Conservation (phyloP, 192 early-diverging fungal genomes). For the Endogone sp. region DNA sequence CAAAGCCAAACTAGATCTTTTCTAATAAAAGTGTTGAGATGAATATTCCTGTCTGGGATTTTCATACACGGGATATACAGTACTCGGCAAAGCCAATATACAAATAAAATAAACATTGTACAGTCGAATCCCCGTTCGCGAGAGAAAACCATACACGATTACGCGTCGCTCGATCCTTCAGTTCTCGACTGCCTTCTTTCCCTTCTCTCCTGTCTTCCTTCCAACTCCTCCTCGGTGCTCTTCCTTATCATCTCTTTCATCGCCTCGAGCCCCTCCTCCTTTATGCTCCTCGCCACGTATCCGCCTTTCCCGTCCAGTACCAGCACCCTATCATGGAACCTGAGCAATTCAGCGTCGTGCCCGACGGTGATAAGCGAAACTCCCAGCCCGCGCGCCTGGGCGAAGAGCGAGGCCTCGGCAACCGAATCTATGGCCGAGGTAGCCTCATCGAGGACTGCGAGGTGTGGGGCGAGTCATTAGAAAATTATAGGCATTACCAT, state of each 20-base stretch:
- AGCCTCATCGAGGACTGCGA: constrained; percentile 60
- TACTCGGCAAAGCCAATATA: too few species aligned
- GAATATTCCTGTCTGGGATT: too few species aligned
- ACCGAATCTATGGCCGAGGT: constrained; percentile 61
- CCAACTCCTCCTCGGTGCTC: background rate
- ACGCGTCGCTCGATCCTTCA: background rate
- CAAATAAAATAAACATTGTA: background rate
- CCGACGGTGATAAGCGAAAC: constrained; percentile 91
- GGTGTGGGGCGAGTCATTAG: background rate
- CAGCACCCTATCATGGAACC: constrained; percentile 44
- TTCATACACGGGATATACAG: too few species aligned
- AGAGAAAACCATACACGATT: too few species aligned
- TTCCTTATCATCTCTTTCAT: background rate
- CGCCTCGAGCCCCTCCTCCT: background rate
- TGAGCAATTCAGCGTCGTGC: constrained; percentile 58
- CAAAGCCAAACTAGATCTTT: too few species aligned
- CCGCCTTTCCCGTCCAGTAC: constrained; percentile 33
- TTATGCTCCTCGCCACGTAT: constrained; percentile 5
- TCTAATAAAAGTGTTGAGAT: too few species aligned
- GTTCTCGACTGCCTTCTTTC: background rate
- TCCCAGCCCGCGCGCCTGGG: constrained; percentile 49
- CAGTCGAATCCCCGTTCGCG: background rate
- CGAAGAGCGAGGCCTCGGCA: constrained; percentile 54
- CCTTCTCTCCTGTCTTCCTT: background rate
- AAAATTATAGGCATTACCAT: background rate